Evolutionary conservation across 257 asterid genomes (phyloP).

Genomic region (Perilla frutescens): DNA sequence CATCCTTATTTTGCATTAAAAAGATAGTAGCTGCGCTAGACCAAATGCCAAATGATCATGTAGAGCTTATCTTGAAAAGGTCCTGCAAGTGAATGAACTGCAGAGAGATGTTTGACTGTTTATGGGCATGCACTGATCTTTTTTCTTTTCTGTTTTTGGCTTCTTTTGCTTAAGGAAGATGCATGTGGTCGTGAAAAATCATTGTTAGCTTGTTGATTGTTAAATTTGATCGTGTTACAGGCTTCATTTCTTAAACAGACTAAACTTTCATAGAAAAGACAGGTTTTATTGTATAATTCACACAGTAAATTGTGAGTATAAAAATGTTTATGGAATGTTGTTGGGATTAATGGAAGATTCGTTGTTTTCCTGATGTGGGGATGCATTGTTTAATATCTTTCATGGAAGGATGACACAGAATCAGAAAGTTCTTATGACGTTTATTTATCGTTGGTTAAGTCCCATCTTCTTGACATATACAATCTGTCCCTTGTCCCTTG

Average conservation of each 20-base stretch:
- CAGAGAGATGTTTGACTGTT: constrained; percentile 5
- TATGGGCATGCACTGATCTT: constrained; percentile 25
- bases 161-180: neutral
- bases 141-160: neutral
- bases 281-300: neutral
- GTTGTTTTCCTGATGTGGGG: neutral
- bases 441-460: constrained; percentile 11
- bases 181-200: neutral
- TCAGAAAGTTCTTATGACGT: neutral
- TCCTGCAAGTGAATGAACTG: constrained; percentile 8
- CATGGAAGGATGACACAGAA: constrained; percentile 8
- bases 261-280: constrained; percentile 3
- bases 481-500: constrained; percentile 8
- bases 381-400: neutral
- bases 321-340: constrained; percentile 9
- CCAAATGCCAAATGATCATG: constrained; percentile 5
- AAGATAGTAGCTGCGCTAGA: constrained; percentile 13
- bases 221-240: constrained; percentile 8
- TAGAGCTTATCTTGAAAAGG: neutral
- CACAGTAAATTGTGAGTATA: neutral
- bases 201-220: constrained; percentile 16
- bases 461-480: neutral
- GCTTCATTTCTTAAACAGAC: neutral
- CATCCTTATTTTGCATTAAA: neutral
- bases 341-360: neutral